phyloP scores from a whole-genome alignment of 2,329 filamentous ascomycete genomes.

The Fusarium devonianum region DNA sequence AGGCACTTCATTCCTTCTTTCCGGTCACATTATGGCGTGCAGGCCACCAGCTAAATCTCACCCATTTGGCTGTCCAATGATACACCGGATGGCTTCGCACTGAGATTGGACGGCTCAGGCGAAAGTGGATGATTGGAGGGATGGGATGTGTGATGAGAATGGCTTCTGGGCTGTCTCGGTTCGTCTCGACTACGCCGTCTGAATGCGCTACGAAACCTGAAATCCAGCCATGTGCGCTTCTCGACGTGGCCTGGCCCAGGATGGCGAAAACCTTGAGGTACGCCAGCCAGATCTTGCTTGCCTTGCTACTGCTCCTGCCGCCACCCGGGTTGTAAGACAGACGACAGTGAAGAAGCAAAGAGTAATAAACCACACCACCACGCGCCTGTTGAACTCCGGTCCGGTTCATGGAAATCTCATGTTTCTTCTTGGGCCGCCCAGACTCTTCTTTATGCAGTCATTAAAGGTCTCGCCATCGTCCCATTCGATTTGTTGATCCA shows the following conservation, averaged over 20 bases:
- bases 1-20: slow-evolving; percentile 14
- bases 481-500: slow-evolving; percentile 33
- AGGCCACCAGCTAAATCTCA: not conserved
- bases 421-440: slow-evolving; percentile 8
- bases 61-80: slow-evolving; percentile 15
- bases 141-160: slow-evolving; percentile 26
- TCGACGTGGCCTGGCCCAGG: not conserved
- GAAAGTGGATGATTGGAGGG: slow-evolving; percentile 9
- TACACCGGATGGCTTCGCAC: slow-evolving; percentile 9
- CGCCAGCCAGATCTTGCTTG: too few species aligned
- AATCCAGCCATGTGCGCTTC: slow-evolving; percentile 12
- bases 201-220: slow-evolving; percentile 12
- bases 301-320: slow-evolving; percentile 14
- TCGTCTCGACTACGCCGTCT: slow-evolving; percentile 19
- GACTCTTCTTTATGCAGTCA: slow-evolving; percentile 18
- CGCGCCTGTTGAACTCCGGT: slow-evolving; percentile 5
- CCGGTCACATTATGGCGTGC: not conserved
- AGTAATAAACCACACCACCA: slow-evolving; percentile 13
- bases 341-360: slow-evolving; percentile 13
- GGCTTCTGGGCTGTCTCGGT: slow-evolving; percentile 23
- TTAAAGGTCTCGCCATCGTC: slow-evolving; percentile 38
- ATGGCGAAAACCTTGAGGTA: slow-evolving; percentile 11
- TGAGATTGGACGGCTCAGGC: slow-evolving; percentile 7
- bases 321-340: slow-evolving; percentile 3
- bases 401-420: slow-evolving; percentile 1